phyloP scores from a whole-genome alignment of 2,329 filamentous ascomycete genomes.

The Pseudogymnoascus destructans region DNA sequence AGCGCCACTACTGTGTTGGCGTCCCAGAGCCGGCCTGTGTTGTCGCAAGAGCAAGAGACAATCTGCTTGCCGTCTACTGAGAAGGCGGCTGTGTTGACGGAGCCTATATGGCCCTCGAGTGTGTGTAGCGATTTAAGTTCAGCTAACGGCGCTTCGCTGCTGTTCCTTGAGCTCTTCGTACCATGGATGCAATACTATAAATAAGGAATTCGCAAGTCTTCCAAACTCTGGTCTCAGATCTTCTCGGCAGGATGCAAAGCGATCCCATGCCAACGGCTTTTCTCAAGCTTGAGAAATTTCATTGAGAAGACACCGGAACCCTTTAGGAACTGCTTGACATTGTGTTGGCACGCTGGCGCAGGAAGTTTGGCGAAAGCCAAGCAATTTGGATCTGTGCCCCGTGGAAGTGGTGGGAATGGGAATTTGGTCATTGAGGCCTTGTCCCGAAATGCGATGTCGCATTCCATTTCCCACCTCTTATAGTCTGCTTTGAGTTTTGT shows the following conservation, averaged over 20 bases:
- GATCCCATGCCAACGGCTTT: background rate
- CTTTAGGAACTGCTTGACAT: background rate
- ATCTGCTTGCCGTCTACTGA: background rate
- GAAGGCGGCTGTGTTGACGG: background rate
- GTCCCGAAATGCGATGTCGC: background rate
- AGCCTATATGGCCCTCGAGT: background rate
- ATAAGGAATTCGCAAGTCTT: background rate
- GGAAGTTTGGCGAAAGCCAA: background rate
- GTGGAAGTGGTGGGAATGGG: background rate
- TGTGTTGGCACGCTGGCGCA: background rate
- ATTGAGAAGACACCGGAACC: background rate
- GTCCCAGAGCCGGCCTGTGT: conserved; percentile 9
- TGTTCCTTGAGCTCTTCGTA: background rate
- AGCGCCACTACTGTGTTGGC: background rate
- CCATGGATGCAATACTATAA: background rate
- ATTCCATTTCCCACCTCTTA: background rate
- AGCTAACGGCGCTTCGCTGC: too few relatives aligned
- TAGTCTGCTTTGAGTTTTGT: background rate
- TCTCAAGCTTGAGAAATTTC: background rate
- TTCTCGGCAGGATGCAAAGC: background rate
- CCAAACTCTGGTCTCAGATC: background rate
- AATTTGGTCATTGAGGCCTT: background rate
- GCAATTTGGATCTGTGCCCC: background rate
- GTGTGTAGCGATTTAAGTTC: background rate
- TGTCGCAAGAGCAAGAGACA: conserved; percentile 1